Evolutionary conservation across 176 grass and related monocot genomes (phyloP).

Genomic region (Zizania latifolia): DNA sequence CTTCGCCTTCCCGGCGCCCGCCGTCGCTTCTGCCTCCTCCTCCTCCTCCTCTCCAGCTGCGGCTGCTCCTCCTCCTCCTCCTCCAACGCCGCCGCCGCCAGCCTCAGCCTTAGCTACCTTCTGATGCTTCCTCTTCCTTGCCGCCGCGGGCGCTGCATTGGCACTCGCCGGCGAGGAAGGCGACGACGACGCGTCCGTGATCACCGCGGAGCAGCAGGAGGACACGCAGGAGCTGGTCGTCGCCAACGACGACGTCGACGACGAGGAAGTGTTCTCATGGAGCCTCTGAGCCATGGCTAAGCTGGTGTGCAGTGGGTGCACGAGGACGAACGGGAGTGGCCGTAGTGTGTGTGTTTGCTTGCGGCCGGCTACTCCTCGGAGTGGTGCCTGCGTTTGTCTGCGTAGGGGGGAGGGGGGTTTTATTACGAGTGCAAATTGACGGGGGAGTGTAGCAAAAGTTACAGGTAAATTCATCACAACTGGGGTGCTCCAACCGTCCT

Average conservation of each 20-base stretch:
- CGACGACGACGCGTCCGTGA: conserved; percentile 42
- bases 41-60: not conserved
- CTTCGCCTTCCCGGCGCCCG: not conserved
- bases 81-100: not conserved
- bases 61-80: not conserved
- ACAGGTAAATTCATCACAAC: no score
- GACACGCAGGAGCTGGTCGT: conserved; percentile 34
- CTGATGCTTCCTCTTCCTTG: conserved; percentile 1
- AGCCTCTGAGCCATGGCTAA: conserved; percentile 29
- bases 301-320: not conserved
- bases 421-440: conserved; percentile 30
- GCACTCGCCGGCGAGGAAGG: conserved; percentile 3
- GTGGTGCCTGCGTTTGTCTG: conserved; percentile 37
- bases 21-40: not conserved
- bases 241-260: conserved; percentile 21
- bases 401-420: conserved; percentile 38
- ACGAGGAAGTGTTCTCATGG: conserved; percentile 44
- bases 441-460: not conserved
- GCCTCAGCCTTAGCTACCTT: not conserved
- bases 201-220: conserved; percentile 48
- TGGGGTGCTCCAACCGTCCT: not conserved
- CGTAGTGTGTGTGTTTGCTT: no score
- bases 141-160: conserved; percentile 26
- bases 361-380: not conserved
- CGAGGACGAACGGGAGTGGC: not conserved